Conservation (phyloP, 306 rosid species). For the Lathyrus sativus region DNA sequence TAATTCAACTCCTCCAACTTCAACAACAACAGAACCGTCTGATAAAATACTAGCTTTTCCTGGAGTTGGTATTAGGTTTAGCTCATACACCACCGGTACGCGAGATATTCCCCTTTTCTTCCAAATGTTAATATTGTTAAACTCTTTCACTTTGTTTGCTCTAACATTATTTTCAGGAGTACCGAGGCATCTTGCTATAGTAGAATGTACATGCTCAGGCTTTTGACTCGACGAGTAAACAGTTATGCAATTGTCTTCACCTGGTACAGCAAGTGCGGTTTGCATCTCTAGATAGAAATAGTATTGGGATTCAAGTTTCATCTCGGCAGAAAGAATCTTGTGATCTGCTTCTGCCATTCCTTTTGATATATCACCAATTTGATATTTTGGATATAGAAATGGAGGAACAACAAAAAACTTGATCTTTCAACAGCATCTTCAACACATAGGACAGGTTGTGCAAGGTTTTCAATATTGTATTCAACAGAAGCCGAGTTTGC, state of each 20-base stretch:
- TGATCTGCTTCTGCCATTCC: constrained; percentile 90
- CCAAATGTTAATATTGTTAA: no score
- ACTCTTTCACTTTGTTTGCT: no score
- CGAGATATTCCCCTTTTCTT: no score
- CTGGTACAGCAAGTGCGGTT: constrained; percentile 87
- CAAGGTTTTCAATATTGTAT: constrained; percentile 60
- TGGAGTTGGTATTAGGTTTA: constrained; percentile 51
- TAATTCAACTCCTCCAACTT: constrained; percentile 85
- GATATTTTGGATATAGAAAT: constrained; percentile 47
- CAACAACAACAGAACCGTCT: constrained; percentile 78
- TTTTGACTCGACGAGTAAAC: constrained; percentile 69
- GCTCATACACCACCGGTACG: constrained; percentile 46
- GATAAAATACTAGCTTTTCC: constrained; percentile 73
- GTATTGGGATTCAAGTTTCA: constrained; percentile 86
- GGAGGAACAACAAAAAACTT: constrained; percentile 68
- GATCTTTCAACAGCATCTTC: constrained; percentile 81
- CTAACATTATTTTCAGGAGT: constrained; percentile 78
- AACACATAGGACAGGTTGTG: constrained; percentile 67
- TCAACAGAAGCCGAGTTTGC: constrained; percentile 64
- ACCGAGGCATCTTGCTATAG: constrained; percentile 72
- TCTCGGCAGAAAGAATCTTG: constrained; percentile 70
- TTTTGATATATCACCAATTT: constrained; percentile 73
- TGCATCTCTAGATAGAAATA: constrained; percentile 93
- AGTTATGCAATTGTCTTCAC: constrained; percentile 82
- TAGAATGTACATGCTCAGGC: constrained; percentile 56